Evolutionary conservation across 495 filamentous ascomycete species (phyloP), one percentile per base, ranked within the genome.

Genomic region (Monascus purpureus): DNA sequence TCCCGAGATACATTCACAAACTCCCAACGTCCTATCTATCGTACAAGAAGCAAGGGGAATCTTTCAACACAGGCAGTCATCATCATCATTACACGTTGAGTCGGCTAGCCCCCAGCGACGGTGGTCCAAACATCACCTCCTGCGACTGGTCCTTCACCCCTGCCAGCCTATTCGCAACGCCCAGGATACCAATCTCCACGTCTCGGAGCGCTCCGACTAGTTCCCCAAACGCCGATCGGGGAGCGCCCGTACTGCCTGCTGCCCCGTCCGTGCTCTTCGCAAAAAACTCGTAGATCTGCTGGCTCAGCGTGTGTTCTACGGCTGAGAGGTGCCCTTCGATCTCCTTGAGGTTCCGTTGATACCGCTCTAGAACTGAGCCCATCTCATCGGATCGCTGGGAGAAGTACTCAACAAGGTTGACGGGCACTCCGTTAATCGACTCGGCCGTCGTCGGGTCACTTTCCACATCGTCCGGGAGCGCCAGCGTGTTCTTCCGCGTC

Each of bases 261-360:
- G 51, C 39, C 1, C 63, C 67, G 39, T 68, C 65, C 8, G 59
- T 60, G 35, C 60, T 69, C 39, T 61, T 63, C 17, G 70, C 65
- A 32, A 75, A 61, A 46, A 80, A 68, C 32, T 76, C 64, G 52
- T 80, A 73, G 33, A 81, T 69, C 49, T 85, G 77, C 35, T 76
- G 68, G 38, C 77, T 61, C 28, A 82, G 65, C 16, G 69, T 72
- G 6, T 63, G 58, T 46, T 92, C 82, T 14, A 93, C 74, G 2
- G 76, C 73, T 29, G 77, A 64, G 29, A 94, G 62, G 49, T 90
- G 83, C 40, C 72, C 66, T 54, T 93, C 85, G 31, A 94, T 84
- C 50, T 93, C 84, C 29, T 68, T 61, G 30, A 93, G 54, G 37
- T 79, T 82, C 17, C 60, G 54, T 39, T 73, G 68, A 47, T 86